These are phyloP conservation scores for Naumovozyma castellii DNA, from an alignment of 805 yeast species.

Conservation along the genomic window DNA sequence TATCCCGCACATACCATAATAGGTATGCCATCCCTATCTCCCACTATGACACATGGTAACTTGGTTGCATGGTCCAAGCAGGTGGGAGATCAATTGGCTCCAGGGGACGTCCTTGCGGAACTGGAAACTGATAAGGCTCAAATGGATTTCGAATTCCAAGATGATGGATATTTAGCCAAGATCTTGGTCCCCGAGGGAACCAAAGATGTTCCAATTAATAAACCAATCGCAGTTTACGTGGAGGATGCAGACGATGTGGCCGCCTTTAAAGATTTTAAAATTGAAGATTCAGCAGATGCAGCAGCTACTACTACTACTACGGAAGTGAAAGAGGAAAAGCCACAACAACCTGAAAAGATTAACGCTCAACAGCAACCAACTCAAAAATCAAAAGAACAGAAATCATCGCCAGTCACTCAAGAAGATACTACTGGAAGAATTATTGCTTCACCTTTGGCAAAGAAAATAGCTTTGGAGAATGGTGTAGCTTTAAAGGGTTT, in stretches of 20 bases:
- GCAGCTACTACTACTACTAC: conserved; percentile 33
- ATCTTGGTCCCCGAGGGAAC: conserved; percentile 75
- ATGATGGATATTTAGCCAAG: conserved; percentile 88
- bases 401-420: conserved; percentile 21
- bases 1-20: conserved; percentile 83
- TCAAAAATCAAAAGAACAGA: conserved; percentile 13
- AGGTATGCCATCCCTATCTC: conserved; percentile 98
- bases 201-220: conserved; percentile 85
- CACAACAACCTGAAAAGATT: conserved; percentile 8
- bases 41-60: conserved; percentile 96
- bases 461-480: conserved; percentile 82
- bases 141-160: conserved; percentile 98
- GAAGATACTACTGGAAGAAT: conserved; percentile 49
- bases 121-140: conserved; percentile 96
- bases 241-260: conserved; percentile 76
- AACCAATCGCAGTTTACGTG: conserved; percentile 94
- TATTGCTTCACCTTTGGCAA: conserved; percentile 91
- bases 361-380: conserved; percentile 14
- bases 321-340: conserved; percentile 3
- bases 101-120: conserved; percentile 94
- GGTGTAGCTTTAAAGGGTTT: conserved; percentile 80
- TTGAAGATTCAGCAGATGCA: conserved; percentile 52
- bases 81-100: conserved; percentile 77
- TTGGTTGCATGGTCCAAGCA: conserved; percentile 83
- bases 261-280: conserved; percentile 82